These are phyloP conservation scores for Neoboletus magnificus DNA, from an alignment of 768 basidiomycete genomes.

Conservation along the genomic window DNA sequence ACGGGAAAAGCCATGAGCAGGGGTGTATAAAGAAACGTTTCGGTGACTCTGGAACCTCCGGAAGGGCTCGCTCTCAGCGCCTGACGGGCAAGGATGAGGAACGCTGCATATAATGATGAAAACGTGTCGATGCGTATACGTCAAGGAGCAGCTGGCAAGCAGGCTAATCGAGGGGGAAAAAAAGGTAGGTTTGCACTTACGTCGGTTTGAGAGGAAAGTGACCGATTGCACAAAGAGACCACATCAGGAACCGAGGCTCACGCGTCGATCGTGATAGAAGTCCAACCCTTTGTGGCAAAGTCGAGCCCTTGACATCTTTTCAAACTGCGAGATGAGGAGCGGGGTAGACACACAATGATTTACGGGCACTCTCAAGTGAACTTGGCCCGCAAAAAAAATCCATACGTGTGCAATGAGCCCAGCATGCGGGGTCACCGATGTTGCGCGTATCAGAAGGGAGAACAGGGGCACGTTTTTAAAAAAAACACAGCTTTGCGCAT, in stretches of 20 bases:
- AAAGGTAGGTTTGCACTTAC: conserved; percentile 7
- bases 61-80: conserved; percentile 1
- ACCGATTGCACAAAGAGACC: conserved; percentile 8
- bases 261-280: conserved; percentile 27
- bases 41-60: background rate
- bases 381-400: background rate
- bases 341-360: conserved; percentile 3
- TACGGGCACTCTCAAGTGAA: background rate
- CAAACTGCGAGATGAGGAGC: conserved; percentile 9
- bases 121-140: conserved; percentile 24
- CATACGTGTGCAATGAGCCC: background rate
- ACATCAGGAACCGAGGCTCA: conserved; percentile 27
- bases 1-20: conserved; percentile 1
- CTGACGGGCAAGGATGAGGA: background rate
- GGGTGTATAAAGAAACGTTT: conserved; percentile 10
- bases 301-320: conserved; percentile 21
- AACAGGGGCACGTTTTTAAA: conserved; percentile 6
- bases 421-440: background rate
- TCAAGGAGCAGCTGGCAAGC: conserved; percentile 15
- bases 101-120: background rate
- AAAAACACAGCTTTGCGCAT: conserved; percentile 11
- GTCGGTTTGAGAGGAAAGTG: conserved; percentile 11
- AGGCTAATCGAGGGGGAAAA: conserved; percentile 3
- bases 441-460: background rate
- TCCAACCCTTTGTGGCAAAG: conserved; percentile 14